Evolutionary conservation across 371 early-diverging fungal genomes (phyloP), one percentile per base, ranked within the genome.

Genomic region (Haplosporangium sp.): DNA sequence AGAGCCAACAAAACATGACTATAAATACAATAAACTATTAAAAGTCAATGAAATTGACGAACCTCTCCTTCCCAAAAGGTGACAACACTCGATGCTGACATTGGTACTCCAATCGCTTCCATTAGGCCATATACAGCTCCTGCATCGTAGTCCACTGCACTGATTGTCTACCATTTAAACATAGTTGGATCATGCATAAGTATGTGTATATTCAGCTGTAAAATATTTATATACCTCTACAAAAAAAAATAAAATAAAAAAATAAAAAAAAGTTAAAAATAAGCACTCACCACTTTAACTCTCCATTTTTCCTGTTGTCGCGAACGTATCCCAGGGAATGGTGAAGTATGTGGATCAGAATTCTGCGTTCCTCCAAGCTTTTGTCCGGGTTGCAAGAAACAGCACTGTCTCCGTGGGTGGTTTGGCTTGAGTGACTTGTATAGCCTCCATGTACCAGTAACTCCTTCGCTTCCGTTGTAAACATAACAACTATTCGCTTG

Each of bases 61-160:
- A 88, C 79, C 83, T 89, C 88, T 68, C 89, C 89, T 63, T 88
- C 87, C 89, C 89, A 89, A 59, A 71, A 85, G 0, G 89, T 89
- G 37, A 85, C 81, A 3, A 88, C 87, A 11, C 81, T 83, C 20
- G 77, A 72, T 7, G 82, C 72, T 42, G 85, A 84, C 59, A 74
- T 63, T 8, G 88, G 88, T 39, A 88, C 88, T 64, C 89, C 87
- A 48, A 88, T 78, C 1, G 89, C 88, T 60, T 83, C 85, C 89
- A 89, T 88, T 61, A 85, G 68, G 9, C 89, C 89, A 40, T 83
- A 67, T n/a, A 86, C 77, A 1, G 75, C 71, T 17, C 87, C 89
- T 3, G 70, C 69, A 57, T 62, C 58, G 69, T 87, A 85, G 65
- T 89, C 87, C 47, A 89, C 86, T 2, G 84, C 71, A 50, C 86